These are phyloP conservation scores for Annona squamosa DNA, from an alignment of 164 flowering plant genomes.

Conservation along the genomic window DNA sequence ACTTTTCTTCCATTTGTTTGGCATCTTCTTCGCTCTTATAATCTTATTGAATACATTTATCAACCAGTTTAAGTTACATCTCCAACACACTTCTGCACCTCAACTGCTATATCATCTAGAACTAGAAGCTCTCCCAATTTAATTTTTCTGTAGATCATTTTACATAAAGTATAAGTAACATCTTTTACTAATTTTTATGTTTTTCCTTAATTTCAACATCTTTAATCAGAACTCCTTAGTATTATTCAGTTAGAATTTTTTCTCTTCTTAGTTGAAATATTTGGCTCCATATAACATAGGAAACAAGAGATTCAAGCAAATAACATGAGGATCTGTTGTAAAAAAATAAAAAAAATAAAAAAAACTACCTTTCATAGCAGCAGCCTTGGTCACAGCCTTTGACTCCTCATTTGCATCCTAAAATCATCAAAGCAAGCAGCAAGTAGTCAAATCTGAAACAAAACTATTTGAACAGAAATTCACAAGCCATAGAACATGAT, in stretches of 20 bases:
- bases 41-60: no score
- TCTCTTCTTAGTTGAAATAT: not conserved
- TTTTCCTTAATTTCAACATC: no score
- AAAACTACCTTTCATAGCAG: conserved; percentile 64
- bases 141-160: not conserved
- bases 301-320: not conserved
- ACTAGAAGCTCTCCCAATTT: not conserved
- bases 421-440: not conserved
- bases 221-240: no score
- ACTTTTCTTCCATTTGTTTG: no score
- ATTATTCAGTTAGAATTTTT: no score
- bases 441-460: not conserved
- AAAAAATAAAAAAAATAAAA: no score
- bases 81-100: no score
- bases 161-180: not conserved
- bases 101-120: no score
- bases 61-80: no score
- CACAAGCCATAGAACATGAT: no score
- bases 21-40: no score
- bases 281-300: not conserved
- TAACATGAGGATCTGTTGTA: not conserved
- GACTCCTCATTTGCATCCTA: conserved; percentile 87
- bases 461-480: no score
- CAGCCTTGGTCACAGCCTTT: conserved; percentile 64
- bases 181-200: not conserved